Evolutionary conservation across 345 rosid species (phyloP).

Genomic region (Gossypium australe): DNA sequence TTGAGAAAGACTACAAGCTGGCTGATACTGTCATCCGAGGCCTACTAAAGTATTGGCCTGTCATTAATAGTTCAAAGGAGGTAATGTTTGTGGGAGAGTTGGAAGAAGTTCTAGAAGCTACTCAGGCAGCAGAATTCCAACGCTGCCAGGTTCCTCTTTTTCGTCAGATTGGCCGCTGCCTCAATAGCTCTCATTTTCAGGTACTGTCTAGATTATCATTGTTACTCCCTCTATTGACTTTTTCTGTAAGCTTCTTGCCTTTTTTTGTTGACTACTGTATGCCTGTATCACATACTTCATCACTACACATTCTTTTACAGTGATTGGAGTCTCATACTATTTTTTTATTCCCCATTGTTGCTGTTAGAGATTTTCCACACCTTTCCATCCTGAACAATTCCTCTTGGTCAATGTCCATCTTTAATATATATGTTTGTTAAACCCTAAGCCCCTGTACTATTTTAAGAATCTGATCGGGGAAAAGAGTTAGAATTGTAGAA

Average conservation of each 20-base stretch:
- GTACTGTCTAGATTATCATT: slow-evolving; percentile 19
- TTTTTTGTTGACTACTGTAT: too few species aligned
- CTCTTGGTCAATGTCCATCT: not conserved
- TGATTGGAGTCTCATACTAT: too few species aligned
- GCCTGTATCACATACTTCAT: too few species aligned
- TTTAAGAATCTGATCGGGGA: not conserved
- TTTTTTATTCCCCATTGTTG: too few species aligned
- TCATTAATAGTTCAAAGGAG: slow-evolving; percentile 70
- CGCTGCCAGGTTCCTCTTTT: slow-evolving; percentile 71
- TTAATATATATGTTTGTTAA: not conserved
- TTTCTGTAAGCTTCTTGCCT: not conserved
- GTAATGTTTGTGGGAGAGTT: slow-evolving; percentile 75
- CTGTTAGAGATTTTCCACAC: too few species aligned
- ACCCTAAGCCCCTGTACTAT: not conserved
- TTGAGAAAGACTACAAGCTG: slow-evolving; percentile 70
- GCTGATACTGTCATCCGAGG: slow-evolving; percentile 61
- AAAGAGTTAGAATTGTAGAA: too few species aligned
- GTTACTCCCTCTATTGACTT: not conserved
- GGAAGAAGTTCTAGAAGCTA: slow-evolving; percentile 72
- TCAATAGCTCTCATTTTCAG: slow-evolving; percentile 84
- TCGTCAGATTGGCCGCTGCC: slow-evolving; percentile 47
- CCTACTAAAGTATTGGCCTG: slow-evolving; percentile 66
- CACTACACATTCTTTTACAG: too few species aligned
- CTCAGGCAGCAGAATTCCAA: slow-evolving; percentile 68
- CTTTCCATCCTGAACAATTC: too few species aligned